Percentiles rank a stretch among this genome's conserved stretches.
phyloP scores from a whole-genome alignment of 179 eudicot genomes.

The Corrigiola litoralis region DNA sequence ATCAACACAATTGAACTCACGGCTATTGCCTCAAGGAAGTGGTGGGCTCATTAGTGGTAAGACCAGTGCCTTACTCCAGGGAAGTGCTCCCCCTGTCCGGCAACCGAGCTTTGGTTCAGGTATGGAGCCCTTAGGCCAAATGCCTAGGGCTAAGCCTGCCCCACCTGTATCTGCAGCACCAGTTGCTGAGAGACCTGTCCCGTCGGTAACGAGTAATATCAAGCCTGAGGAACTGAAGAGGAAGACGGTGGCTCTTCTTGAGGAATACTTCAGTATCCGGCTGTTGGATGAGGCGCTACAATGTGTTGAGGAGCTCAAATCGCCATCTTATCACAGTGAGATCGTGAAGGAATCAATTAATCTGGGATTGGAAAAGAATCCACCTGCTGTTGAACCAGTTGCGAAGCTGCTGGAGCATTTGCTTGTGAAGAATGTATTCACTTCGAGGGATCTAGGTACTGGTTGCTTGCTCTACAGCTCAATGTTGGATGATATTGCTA shows the following conservation, averaged over 20 bases:
- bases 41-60: slow-evolving; percentile 58
- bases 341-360: slow-evolving; percentile 72
- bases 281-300: slow-evolving; percentile 77
- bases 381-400: slow-evolving; percentile 65
- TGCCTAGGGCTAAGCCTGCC: slow-evolving; percentile 19
- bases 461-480: slow-evolving; percentile 71
- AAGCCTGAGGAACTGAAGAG: slow-evolving; percentile 52
- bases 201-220: slow-evolving; percentile 19
- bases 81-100: slow-evolving; percentile 49
- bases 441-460: slow-evolving; percentile 41
- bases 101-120: slow-evolving; percentile 33
- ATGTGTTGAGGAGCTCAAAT: slow-evolving; percentile 75
- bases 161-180: slow-evolving; percentile 25
- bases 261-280: slow-evolving; percentile 69
- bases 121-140: slow-evolving; percentile 33
- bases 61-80: slow-evolving; percentile 81
- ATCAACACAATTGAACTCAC: slow-evolving; percentile 46
- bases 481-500: slow-evolving; percentile 67
- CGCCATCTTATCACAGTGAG: slow-evolving; percentile 62
- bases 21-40: slow-evolving; percentile 74
- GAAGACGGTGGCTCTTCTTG: slow-evolving; percentile 68
- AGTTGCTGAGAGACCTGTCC: slow-evolving; percentile 25
- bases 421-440: slow-evolving; percentile 53
- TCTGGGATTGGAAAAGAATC: slow-evolving; percentile 76
- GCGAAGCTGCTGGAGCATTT: slow-evolving; percentile 65